Evolutionary conservation across 202 grass and related monocot genomes (phyloP).

Genomic region (Alloteropsis angusta): DNA sequence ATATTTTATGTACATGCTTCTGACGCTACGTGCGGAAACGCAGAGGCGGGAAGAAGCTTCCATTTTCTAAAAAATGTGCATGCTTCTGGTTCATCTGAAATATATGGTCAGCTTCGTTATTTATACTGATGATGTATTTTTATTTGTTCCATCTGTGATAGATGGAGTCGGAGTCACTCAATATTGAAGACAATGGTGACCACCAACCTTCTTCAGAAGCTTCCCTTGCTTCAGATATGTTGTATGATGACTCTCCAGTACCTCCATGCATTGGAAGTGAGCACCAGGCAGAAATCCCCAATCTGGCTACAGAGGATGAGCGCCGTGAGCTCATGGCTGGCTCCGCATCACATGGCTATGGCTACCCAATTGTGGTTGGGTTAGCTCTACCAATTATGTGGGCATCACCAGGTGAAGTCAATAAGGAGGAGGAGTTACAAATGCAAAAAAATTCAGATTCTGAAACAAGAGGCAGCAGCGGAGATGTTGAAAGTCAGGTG

Average conservation of each 20-base stretch:
- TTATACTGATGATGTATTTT: constrained; percentile 10
- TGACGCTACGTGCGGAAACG: no score
- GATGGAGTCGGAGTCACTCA: constrained; percentile 34
- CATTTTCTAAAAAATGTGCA: no score
- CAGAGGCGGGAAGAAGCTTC: no score
- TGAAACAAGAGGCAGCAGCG: constrained; percentile 2
- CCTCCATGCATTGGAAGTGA: constrained; percentile 61
- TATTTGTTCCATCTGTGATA: constrained; percentile 30
- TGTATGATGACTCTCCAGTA: constrained; percentile 47
- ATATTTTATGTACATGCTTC: background rate
- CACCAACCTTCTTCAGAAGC: constrained; percentile 36
- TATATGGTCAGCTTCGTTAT: constrained; percentile 1
- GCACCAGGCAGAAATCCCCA: constrained; percentile 74
- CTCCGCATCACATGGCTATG: constrained; percentile 21
- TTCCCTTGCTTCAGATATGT: constrained; percentile 36
- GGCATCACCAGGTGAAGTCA: constrained; percentile 20
- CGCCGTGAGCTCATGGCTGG: constrained; percentile 10
- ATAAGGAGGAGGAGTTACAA: constrained; percentile 23
- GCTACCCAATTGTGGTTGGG: constrained; percentile 37
- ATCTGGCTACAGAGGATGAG: constrained; percentile 34
- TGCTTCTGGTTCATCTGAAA: constrained; percentile 19
- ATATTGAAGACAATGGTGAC: constrained; percentile 28
- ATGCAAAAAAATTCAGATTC: constrained; percentile 15
- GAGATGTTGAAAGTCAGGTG: constrained; percentile 16
- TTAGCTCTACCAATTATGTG: constrained; percentile 61